phyloP scores from a whole-genome alignment of 1,284 basidiomycete genomes.

The Apiotrichum laibachii region DNA sequence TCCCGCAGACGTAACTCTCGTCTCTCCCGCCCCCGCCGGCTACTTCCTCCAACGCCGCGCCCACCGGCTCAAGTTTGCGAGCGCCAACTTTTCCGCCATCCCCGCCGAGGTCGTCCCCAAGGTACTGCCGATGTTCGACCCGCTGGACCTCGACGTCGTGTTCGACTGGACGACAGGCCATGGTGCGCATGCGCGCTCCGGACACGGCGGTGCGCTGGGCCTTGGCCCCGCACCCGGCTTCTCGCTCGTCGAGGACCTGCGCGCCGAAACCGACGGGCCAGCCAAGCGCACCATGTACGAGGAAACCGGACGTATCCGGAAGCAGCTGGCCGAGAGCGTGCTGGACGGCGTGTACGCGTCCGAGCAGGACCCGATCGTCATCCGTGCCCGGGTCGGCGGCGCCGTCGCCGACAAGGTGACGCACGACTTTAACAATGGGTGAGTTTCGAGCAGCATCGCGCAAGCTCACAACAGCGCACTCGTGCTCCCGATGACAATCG shows the following conservation, averaged over 20 bases:
- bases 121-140: slow-evolving; percentile 77
- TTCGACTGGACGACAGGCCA: slow-evolving; percentile 62
- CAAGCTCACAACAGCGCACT: slow-evolving; percentile 56
- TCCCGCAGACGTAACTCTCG: slow-evolving; percentile 3
- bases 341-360: slow-evolving; percentile 69
- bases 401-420: slow-evolving; percentile 43
- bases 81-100: slow-evolving; percentile 62
- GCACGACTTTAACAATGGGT: slow-evolving; percentile 70
- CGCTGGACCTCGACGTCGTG: slow-evolving; percentile 66
- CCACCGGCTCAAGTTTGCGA: slow-evolving; percentile 45
- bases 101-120: slow-evolving; percentile 56
- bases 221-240: slow-evolving; percentile 66
- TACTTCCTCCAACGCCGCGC: slow-evolving; percentile 27
- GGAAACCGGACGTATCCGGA: slow-evolving; percentile 72
- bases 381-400: slow-evolving; percentile 21
- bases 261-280: slow-evolving; percentile 60
- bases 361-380: slow-evolving; percentile 67
- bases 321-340: slow-evolving; percentile 65
- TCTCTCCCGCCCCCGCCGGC: neutral
- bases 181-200: slow-evolving; percentile 55
- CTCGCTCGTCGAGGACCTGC: slow-evolving; percentile 57
- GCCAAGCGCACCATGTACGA: slow-evolving; percentile 78
- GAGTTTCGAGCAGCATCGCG: slow-evolving; percentile 32
- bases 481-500: slow-evolving; percentile 59
- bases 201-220: slow-evolving; percentile 62